Percentiles rank a stretch among this genome's conserved stretches.
phyloP scores from a whole-genome alignment of 805 yeast genomes.

The Torulaspora microellipsoides region DNA sequence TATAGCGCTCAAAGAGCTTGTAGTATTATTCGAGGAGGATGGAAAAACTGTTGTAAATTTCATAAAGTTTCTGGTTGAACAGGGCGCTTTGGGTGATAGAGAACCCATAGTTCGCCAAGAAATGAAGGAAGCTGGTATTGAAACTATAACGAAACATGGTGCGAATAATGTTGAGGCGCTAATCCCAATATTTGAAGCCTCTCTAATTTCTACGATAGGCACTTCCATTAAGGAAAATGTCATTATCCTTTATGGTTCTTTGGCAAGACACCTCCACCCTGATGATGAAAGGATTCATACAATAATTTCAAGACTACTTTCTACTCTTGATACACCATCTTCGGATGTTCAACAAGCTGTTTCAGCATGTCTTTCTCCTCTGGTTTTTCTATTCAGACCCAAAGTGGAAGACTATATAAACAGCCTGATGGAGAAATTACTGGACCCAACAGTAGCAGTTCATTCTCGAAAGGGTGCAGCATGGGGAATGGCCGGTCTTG shows the following conservation, averaged over 20 bases:
- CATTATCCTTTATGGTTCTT: slow-evolving; percentile 83
- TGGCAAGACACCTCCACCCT: slow-evolving; percentile 75
- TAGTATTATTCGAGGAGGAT: slow-evolving; percentile 41
- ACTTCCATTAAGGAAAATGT: slow-evolving; percentile 68
- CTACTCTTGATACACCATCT: slow-evolving; percentile 79
- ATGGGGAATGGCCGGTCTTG: slow-evolving; percentile 91
- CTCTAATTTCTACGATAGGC: slow-evolving; percentile 38
- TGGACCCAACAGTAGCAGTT: slow-evolving; percentile 38
- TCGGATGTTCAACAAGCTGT: slow-evolving; percentile 88
- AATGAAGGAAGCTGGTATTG: slow-evolving; percentile 84
- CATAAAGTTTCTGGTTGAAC: slow-evolving; percentile 59
- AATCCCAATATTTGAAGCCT: slow-evolving; percentile 74
- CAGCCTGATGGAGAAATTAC: slow-evolving; percentile 53
- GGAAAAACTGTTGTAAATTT: slow-evolving; percentile 44
- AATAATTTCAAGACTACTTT: slow-evolving; percentile 64
- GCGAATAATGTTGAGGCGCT: slow-evolving; percentile 60
- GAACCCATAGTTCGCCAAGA: slow-evolving; percentile 71
- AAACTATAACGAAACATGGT: slow-evolving; percentile 64
- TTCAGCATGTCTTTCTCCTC: slow-evolving; percentile 79
- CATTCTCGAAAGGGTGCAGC: slow-evolving; percentile 88
- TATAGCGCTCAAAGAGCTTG: slow-evolving; percentile 52
- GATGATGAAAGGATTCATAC: slow-evolving; percentile 60
- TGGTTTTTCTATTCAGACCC: slow-evolving; percentile 55
- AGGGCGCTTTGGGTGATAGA: slow-evolving; percentile 68
- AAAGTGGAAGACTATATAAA: slow-evolving; percentile 54